Conservation (phyloP, 768 basidiomycete species). For the Paxillus rubicundulus region DNA sequence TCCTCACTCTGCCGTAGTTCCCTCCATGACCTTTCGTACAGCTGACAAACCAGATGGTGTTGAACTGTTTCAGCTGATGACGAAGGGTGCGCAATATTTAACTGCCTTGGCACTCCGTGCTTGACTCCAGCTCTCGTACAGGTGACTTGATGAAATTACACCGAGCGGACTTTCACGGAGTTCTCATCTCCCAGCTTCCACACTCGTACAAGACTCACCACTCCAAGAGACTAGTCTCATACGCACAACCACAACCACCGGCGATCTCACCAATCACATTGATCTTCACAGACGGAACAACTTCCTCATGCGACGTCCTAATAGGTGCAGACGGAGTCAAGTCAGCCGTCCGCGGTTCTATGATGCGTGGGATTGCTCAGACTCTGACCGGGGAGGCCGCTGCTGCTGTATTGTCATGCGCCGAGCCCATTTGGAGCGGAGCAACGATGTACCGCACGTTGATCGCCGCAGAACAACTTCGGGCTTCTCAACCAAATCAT, state of each 20-base stretch:
- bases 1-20: conserved; percentile 36
- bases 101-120: neutral
- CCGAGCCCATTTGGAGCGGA: conserved; percentile 60
- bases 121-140: conserved; percentile 21
- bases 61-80: conserved; percentile 52
- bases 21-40: conserved; percentile 55
- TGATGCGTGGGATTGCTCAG: conserved; percentile 34
- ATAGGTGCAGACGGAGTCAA: conserved; percentile 70
- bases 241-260: conserved; percentile 43
- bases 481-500: conserved; percentile 44
- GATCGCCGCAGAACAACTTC: conserved; percentile 51
- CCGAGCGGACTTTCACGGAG: conserved; percentile 64
- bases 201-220: conserved; percentile 46
- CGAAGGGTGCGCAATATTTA: conserved; percentile 44
- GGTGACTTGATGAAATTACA: conserved; percentile 56
- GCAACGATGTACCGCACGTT: conserved; percentile 56
- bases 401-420: conserved; percentile 39
- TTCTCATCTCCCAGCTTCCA: conserved; percentile 50
- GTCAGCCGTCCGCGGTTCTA: conserved; percentile 42
- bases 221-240: conserved; percentile 59
- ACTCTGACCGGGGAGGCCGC: conserved; percentile 41
- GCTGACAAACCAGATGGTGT: conserved; percentile 55
- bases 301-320: conserved; percentile 59
- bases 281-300: conserved; percentile 60
- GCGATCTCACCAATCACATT: conserved; percentile 38